Base-by-base conservation (phyloP, 805 yeast genomes). In the Debaryomyces maramus region DNA sequence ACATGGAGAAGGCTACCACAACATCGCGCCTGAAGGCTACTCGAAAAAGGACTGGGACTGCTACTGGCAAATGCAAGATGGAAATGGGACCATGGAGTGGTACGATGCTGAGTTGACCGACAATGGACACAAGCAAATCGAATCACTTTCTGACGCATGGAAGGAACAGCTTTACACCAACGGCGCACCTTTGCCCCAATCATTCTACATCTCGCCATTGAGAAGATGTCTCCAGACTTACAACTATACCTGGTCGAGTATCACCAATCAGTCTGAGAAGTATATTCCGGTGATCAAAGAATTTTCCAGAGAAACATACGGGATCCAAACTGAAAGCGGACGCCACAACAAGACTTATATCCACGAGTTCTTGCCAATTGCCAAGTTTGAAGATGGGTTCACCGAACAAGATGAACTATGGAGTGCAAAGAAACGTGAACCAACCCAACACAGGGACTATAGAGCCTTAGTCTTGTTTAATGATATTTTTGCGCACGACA, bases 1-100 rank as follows among this genome's bases (percentile, higher is more conserved):
- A 39, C 70, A 63, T 41, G 66, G 66, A 8, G 63, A 63, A 47
- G 68, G 65, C 7, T 58, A 43, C 38, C 70, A 63, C 40, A 63
- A 63, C 38, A 43, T 57, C 17, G 65, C 58, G 1, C 53, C 53
- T 2, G 6, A 16, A 4, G 14, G 39, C 13, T 58, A 50, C 32
- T 21, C 39, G n/a, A 13, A 13, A 2, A 24, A 27, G 3, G 53
- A 56, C 5, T 62, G 66, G 67, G 28, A 18, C 14, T 63, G 70
- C 39, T 44, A 44, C 31, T 59, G 61, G 59, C 60, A 58, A 40
- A 43, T 40, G 15, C 40, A 49, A 33, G 44, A 51, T 16, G 55
- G 50, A 2, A 47, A 52, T 17, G 52, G 47, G 13, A 43, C 38
- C 7, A 41, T 53, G 5, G 53, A 47, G 31, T 63, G 70, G 70